Conservation (phyloP, 2,329 filamentous ascomycete genomes). For the Arthrinium puccinioides region DNA sequence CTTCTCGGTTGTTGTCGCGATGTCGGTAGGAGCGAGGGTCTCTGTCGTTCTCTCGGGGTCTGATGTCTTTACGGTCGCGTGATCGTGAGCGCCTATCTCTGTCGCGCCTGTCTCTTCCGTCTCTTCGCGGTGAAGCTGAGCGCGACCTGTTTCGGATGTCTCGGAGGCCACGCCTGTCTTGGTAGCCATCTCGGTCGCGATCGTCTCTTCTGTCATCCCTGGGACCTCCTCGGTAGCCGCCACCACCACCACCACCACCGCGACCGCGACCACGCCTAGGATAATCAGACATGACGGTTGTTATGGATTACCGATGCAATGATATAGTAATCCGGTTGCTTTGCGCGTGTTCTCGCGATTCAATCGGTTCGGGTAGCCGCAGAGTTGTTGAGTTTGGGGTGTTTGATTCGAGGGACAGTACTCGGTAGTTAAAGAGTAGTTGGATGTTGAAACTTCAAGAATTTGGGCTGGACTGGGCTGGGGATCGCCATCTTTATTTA, state of each 20-base stretch:
- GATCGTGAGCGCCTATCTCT: conserved; percentile 24
- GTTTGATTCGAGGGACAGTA: no score
- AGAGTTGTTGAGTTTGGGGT: no score
- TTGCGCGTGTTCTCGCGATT: no score
- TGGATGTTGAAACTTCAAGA: no score
- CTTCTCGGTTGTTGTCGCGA: conserved; percentile 22
- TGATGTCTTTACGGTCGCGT: conserved; percentile 25
- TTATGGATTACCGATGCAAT: no score
- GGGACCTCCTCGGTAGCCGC: conserved; percentile 16
- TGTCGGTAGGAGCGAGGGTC: conserved; percentile 12
- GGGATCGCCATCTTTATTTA: no score
- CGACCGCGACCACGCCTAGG: conserved; percentile 4
- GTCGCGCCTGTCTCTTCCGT: conserved; percentile 20
- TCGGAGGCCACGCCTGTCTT: conserved; percentile 16
- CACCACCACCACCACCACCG: conserved; percentile 15
- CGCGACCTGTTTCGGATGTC: conserved; percentile 16
- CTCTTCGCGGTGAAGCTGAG: conserved; percentile 17
- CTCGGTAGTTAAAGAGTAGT: no score
- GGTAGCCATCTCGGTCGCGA: conserved; percentile 21
- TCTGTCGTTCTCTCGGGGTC: conserved; percentile 30
- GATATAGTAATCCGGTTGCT: no score
- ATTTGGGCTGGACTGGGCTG: no score
- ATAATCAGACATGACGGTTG: conserved; percentile 1
- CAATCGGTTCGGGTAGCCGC: no score
- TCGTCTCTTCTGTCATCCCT: conserved; percentile 18